phyloP scores from a whole-genome alignment of 352 stramenopile genomes.

The Blastocystis sp. region DNA sequence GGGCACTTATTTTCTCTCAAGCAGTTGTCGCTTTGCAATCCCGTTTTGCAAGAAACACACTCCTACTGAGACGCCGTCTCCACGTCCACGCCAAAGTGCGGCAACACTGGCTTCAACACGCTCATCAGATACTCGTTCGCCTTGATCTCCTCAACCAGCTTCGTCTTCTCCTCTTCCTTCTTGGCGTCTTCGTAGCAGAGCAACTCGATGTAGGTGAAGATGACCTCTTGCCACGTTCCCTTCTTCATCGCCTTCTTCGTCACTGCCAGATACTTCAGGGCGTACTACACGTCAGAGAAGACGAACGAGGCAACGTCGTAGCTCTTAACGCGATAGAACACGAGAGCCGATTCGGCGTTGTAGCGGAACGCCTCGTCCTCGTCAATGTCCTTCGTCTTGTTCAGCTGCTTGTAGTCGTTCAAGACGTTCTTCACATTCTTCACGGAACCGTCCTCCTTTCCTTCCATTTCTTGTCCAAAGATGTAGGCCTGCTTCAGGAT shows the following conservation, averaged over 20 bases:
- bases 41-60: not conserved
- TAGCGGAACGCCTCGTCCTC: conserved; percentile 1
- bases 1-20: not conserved
- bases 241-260: conserved; percentile 10
- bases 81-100: not conserved
- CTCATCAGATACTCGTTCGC: not conserved
- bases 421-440: conserved; percentile 47
- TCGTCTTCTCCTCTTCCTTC: not conserved
- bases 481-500: conserved; percentile 47
- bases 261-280: not conserved
- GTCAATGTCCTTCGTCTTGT: not conserved
- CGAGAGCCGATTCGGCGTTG: conserved; percentile 31
- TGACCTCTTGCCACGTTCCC: not conserved
- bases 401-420: conserved; percentile 26
- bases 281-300: not conserved
- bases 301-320: not conserved
- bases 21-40: not conserved
- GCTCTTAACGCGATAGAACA: conserved; percentile 24
- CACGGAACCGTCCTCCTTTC: not conserved
- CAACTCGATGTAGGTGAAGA: not conserved
- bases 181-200: not conserved
- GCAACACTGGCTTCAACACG: not conserved
- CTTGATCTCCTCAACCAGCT: not conserved
- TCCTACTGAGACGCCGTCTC: not conserved
- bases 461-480: conserved; percentile 8